These are phyloP conservation scores for Ailanthus altissimus DNA, from an alignment of 345 rosid genomes.

Conservation along the genomic window DNA sequence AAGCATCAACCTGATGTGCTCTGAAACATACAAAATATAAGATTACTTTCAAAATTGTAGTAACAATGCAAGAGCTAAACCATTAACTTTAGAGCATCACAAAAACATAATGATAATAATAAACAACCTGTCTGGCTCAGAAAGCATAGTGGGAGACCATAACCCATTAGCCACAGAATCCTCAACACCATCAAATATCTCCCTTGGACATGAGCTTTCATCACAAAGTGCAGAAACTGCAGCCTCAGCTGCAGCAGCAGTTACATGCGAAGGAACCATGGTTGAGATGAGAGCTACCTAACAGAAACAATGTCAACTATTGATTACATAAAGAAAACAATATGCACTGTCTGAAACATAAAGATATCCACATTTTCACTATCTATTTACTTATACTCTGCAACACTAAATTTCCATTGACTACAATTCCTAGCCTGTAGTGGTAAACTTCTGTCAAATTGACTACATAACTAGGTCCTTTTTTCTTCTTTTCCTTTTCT, in stretches of 20 bases:
- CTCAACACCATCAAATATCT: slow-evolving; percentile 51
- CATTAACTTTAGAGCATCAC: slow-evolving; percentile 9
- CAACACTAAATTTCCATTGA: neutral
- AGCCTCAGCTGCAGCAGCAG: slow-evolving; percentile 82
- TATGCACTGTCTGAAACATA: neutral
- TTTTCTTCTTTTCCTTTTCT: neutral
- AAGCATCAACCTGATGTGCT: slow-evolving; percentile 39
- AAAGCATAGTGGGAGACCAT: slow-evolving; percentile 26
- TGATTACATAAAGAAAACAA: neutral
- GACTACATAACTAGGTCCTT: neutral
- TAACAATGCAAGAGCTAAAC: slow-evolving; percentile 9
- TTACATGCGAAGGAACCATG: slow-evolving; percentile 58
- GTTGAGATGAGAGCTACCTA: slow-evolving; percentile 70
- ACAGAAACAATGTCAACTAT: slow-evolving; percentile 19
- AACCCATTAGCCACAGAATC: slow-evolving; percentile 32
- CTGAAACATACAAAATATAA: slow-evolving; percentile 37
- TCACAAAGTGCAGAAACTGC: slow-evolving; percentile 77
- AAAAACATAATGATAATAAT: neutral
- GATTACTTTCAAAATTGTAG: slow-evolving; percentile 7
- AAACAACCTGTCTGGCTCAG: slow-evolving; percentile 46
- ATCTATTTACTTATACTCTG: neutral
- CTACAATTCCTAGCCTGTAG: neutral
- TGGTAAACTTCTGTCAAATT: neutral
- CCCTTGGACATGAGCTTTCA: slow-evolving; percentile 72
- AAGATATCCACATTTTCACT: neutral